Evolutionary conservation across 768 basidiomycete species (phyloP).

Genomic region (Boletellus sp.): DNA sequence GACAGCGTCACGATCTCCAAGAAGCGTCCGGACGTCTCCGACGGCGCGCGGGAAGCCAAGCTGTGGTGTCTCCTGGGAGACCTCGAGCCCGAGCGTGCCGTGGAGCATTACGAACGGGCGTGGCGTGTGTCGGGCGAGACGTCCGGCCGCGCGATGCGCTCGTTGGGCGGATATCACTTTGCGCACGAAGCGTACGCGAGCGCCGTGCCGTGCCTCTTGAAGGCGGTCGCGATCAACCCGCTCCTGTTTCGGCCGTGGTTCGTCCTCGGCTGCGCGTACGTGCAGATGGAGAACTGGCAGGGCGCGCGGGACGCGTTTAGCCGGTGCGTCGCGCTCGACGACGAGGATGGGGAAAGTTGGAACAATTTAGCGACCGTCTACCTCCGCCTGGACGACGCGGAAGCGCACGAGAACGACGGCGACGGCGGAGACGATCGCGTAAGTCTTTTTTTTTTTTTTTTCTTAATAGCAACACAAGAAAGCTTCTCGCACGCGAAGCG

Average conservation of each 20-base stretch:
- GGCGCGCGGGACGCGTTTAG: conserved; percentile 80
- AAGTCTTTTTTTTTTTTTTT: background rate
- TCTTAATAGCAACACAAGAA: too few species aligned
- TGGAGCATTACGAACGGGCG: conserved; percentile 73
- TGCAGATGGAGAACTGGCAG: conserved; percentile 81
- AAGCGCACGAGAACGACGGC: conserved; percentile 26
- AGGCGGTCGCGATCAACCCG: conserved; percentile 86
- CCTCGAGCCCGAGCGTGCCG: conserved; percentile 68
- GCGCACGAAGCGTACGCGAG: conserved; percentile 57
- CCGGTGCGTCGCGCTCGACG: conserved; percentile 86
- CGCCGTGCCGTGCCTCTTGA: conserved; percentile 63
- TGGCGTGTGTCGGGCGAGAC: conserved; percentile 80
- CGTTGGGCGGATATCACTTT: conserved; percentile 83
- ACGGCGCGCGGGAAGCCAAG: conserved; percentile 78
- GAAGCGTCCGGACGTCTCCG: conserved; percentile 45
- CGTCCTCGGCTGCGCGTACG: conserved; percentile 87
- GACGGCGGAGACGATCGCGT: conserved; percentile 33
- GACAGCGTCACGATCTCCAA: conserved; percentile 65
- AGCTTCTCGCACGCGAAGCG: too few species aligned
- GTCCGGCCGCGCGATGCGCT: conserved; percentile 88
- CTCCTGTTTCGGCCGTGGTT: conserved; percentile 90
- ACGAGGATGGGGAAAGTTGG: conserved; percentile 98
- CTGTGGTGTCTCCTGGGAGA: conserved; percentile 95
- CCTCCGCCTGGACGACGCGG: conserved; percentile 63
- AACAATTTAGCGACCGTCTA: conserved; percentile 95